A percentile compares a stretch with the other conserved stretches of the same genome.
Evolutionary conservation across 495 filamentous ascomycete genomes (phyloP).

Genomic region (Alectoria sarmentosa): DNA sequence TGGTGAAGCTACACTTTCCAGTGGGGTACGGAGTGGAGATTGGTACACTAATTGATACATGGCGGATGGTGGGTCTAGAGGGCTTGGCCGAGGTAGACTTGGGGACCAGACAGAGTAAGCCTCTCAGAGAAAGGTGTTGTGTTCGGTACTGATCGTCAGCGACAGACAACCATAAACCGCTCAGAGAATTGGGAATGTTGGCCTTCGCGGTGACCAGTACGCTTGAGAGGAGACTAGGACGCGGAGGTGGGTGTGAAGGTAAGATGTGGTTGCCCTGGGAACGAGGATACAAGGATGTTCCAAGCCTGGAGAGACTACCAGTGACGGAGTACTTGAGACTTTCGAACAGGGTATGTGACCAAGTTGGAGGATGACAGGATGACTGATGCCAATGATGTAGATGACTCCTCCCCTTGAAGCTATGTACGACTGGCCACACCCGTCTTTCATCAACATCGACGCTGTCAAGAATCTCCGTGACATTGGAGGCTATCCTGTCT

Average conservation of each 20-base stretch:
- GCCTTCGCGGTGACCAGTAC: neutral
- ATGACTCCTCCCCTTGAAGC: neutral
- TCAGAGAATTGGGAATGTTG: constrained; percentile 7
- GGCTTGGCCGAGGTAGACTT: constrained; percentile 9
- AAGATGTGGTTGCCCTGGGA: constrained; percentile 5
- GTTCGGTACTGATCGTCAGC: neutral
- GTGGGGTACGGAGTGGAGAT: constrained; percentile 10
- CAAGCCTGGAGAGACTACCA: constrained; percentile 1
- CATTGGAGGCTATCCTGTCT: constrained; percentile 3
- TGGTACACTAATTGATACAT: constrained; percentile 8
- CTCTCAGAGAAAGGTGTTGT: no score
- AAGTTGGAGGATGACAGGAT: neutral
- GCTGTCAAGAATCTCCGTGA: neutral
- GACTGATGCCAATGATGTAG: neutral
- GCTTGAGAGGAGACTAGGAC: constrained; percentile 2
- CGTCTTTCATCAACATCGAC: neutral
- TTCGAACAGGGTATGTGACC: neutral
- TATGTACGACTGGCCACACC: neutral
- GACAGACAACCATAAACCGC: constrained; percentile 7
- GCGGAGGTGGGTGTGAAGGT: neutral
- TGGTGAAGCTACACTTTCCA: constrained; percentile 8
- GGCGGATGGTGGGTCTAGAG: constrained; percentile 6
- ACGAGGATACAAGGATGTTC: neutral
- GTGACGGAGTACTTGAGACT: neutral
- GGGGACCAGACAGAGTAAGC: constrained; percentile 11